Evolutionary conservation across 805 yeast genomes (phyloP), one percentile per base, ranked within the genome.

Genomic region (Lipomyces yamadae): DNA sequence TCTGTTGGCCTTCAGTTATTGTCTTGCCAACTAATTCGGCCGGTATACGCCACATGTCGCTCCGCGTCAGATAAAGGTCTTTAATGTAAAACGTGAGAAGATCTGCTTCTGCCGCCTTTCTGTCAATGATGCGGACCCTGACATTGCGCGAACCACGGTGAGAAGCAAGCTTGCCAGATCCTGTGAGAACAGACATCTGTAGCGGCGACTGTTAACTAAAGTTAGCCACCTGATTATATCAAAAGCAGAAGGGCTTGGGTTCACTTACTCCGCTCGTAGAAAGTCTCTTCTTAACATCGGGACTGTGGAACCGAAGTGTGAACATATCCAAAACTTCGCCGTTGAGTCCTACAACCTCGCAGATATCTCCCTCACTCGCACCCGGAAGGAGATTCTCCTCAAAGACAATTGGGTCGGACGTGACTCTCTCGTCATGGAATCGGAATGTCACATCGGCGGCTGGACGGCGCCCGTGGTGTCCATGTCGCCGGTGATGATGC

Each of bases 21-120:
- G 97, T 91, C 5, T 84, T 78, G 8, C 86, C 86, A 0, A 83
- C 82, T 62, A 94, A 70, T 24, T 81, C 74, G 1, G 90, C 82
- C 0, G 96, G 86, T 13, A 94, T 79, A 33, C 84, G 81, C 97
- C 98, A 95, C 92, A 93, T 94, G 72, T 92, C 95, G 67, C 96
- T 97, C 71, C 99, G 81, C 2, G 97, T 86, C 15, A 95, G 78
- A 70, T 89, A 86, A 29, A 91, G 81, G 73, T 95, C 98, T 72
- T 88, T 91, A 62, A 92, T 84, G 74, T 87, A 87, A 4, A 95
- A 78, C 74, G 95, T 98, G 2, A 93, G 85, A 2, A 91, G 83
- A 72, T 95, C 97, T 0, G 93, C 89, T 52, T 68, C 71, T 53
- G 70, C 71, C 7, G 54, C 61, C 32, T 53, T 61, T 29, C 64